Evolutionary conservation across 2,329 filamentous ascomycete species (phyloP), one percentile per base, ranked within the genome.

Genomic region (Ceratocystis cubensis): DNA sequence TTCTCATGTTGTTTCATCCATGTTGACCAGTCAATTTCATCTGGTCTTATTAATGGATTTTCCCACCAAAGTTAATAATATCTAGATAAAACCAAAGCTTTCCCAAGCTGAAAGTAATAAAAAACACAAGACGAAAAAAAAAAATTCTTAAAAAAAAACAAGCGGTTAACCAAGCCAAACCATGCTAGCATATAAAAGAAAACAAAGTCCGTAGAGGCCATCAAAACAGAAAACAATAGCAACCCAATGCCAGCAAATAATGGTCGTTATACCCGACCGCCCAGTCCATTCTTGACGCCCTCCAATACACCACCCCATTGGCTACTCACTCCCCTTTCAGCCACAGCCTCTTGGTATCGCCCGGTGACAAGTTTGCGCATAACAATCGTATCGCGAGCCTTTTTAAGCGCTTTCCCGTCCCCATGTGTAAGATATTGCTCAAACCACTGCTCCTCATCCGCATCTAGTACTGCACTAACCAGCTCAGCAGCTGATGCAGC

Each of bases 351-450:
- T 1, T 73, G 73, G 65, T 85, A 78, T 66, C 79, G 83, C 13
- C 88, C 87, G 10, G 81, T 86, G 1, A 86, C 85, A 69, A 94
- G 84, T 69, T 81, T 84, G 70, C 88, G 83, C 80, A 91, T 87
- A 70, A 91, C 79, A 1, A 91, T 78, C 0, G 88, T 89, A 71
- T 93, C 89, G 72, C 84, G 86, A 2, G 88, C 85, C 28, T 82
- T 83, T 69, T 82, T 84, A 6, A 88, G 76, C 53, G 78, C 81
- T 71, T 84, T 84, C 1, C 88, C 88, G 57, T 84, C 83, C 10
- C 88, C 87, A 3, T 78, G 77, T 0, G 83, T 78, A 46, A 95
- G 76, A 67, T 82, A 87, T 30, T 87, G 82, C 70, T 87, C 84
- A 69, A 95, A 84, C 87, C 88, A 93, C 3, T 73, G 73, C 73